Evolutionary conservation across 805 yeast genomes (phyloP).

Genomic region (Kurtzmaniella cleridarum): DNA sequence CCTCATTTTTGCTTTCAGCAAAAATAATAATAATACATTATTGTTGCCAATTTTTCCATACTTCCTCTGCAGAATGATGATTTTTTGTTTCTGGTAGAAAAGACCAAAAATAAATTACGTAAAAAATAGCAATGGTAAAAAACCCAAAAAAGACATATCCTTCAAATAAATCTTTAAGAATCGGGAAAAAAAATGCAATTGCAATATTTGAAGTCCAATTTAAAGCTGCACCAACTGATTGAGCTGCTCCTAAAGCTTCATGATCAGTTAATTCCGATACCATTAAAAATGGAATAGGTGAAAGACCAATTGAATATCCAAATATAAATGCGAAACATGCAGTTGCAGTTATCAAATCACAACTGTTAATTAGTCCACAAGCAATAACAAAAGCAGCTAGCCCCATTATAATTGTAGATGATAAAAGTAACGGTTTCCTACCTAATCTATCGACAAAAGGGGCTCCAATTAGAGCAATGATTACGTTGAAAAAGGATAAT

Average conservation of each 20-base stretch:
- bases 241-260: slow-evolving; percentile 29
- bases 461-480: slow-evolving; percentile 65
- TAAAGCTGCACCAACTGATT: slow-evolving; percentile 28
- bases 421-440: slow-evolving; percentile 43
- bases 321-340: slow-evolving; percentile 28
- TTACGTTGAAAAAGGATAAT: slow-evolving; percentile 66
- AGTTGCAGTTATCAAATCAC: slow-evolving; percentile 14
- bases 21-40: too few species aligned
- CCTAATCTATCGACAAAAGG: slow-evolving; percentile 69
- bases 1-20: too few species aligned
- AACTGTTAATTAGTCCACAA: slow-evolving; percentile 14
- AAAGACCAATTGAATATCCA: slow-evolving; percentile 31
- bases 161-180: slow-evolving; percentile 18
- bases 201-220: slow-evolving; percentile 32
- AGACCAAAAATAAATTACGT: slow-evolving; percentile 13
- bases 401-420: slow-evolving; percentile 19
- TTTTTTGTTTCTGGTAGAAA: slow-evolving; percentile 33
- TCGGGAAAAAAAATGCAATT: slow-evolving; percentile 29
- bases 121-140: slow-evolving; percentile 13
- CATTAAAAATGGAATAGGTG: slow-evolving; percentile 36
- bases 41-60: slow-evolving; percentile 18
- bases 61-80: slow-evolving; percentile 17
- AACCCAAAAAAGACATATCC: slow-evolving; percentile 27
- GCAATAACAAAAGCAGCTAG: slow-evolving; percentile 21
- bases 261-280: slow-evolving; percentile 29